phyloP scores from a whole-genome alignment of 169 alveolate genomes.

The Eimeria nieschulzi region DNA sequence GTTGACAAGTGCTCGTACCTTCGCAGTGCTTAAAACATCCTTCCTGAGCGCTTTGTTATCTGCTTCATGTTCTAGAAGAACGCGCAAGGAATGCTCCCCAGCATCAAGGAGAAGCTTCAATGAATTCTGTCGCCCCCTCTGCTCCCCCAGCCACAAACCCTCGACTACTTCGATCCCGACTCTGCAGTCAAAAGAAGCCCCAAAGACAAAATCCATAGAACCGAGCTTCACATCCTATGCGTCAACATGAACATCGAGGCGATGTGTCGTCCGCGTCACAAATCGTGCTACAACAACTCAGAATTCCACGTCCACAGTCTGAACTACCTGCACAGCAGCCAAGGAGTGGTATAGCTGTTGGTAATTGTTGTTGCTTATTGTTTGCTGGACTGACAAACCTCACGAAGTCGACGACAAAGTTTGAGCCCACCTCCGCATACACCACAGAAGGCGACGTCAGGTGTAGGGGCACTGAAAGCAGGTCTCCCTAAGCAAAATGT shows the following conservation, averaged over 20 bases:
- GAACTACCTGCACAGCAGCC: not conserved
- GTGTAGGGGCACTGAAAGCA: slow-evolving; percentile 49
- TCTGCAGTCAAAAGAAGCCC: slow-evolving; percentile 39
- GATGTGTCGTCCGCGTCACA: no score
- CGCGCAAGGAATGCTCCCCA: slow-evolving; percentile 70
- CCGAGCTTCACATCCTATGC: not conserved
- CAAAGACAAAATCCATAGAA: not conserved
- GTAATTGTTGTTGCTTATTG: not conserved
- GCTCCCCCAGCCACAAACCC: slow-evolving; percentile 82
- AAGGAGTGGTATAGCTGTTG: not conserved
- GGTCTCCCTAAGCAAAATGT: slow-evolving; percentile 39
- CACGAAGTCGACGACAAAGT: slow-evolving; percentile 64
- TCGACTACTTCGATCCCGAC: slow-evolving; percentile 81
- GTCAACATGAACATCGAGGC: not conserved
- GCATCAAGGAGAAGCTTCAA: slow-evolving; percentile 76
- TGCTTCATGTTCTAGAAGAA: not conserved
- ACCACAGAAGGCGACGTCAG: slow-evolving; percentile 62
- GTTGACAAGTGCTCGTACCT: not conserved
- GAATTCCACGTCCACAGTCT: no score
- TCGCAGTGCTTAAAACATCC: not conserved
- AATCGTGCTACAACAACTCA: no score
- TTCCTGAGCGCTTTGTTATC: slow-evolving; percentile 1
- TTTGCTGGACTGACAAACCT: slow-evolving; percentile 3
- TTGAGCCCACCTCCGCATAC: slow-evolving; percentile 69
- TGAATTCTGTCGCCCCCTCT: slow-evolving; percentile 75